These are phyloP conservation scores for Ambrosia hybrid DNA, from an alignment of 140 eudicot genomes.

Conservation along the genomic window DNA sequence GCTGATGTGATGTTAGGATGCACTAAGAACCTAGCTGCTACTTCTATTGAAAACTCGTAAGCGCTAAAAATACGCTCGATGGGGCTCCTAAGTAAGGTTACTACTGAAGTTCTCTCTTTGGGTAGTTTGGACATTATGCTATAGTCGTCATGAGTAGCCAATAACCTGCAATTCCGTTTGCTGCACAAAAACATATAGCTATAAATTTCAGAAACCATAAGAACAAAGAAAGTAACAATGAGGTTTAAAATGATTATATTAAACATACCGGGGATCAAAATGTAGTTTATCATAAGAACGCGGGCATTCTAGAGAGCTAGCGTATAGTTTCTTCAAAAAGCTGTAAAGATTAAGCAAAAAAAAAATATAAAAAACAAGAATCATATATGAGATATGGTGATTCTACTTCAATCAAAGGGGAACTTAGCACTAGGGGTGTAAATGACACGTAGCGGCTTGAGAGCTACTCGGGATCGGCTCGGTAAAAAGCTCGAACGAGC, in stretches of 20 bases:
- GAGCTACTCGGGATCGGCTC: too few relatives aligned
- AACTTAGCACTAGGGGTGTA: too few relatives aligned
- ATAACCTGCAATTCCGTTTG: conserved; percentile 66
- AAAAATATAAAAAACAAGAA: too few relatives aligned
- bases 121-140: conserved; percentile 63
- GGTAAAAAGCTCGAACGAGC: too few relatives aligned
- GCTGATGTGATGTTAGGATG: conserved; percentile 81
- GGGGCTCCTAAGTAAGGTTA: conserved; percentile 87
- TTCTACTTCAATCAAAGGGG: too few relatives aligned
- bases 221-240: not conserved
- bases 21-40: conserved; percentile 85
- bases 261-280: conserved; percentile 60
- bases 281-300: too few relatives aligned
- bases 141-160: conserved; percentile 6
- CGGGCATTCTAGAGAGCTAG: too few relatives aligned
- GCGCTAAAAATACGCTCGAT: conserved; percentile 89
- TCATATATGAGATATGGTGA: too few relatives aligned
- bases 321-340: too few relatives aligned
- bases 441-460: too few relatives aligned
- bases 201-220: not conserved
- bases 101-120: conserved; percentile 73
- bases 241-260: not conserved
- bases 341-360: too few relatives aligned
- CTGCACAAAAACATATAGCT: conserved; percentile 48
- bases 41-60: conserved; percentile 91